A percentile compares a stretch with the other conserved stretches of the same genome.
These are phyloP conservation scores for Acanthamoeba royreba DNA, from an alignment of 208 protist genomes.

Conservation along the genomic window DNA sequence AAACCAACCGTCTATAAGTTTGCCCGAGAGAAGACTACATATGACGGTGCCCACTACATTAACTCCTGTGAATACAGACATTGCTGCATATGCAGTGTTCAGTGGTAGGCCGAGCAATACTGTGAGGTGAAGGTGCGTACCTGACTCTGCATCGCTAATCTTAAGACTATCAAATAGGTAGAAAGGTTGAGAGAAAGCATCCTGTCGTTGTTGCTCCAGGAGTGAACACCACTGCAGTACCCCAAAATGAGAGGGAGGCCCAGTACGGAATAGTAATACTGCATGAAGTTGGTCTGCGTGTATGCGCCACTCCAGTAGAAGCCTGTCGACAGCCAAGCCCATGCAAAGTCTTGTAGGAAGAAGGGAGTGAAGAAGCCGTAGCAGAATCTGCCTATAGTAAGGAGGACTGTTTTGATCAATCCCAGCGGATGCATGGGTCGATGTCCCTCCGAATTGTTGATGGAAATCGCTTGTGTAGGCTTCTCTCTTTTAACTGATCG, in stretches of 20 bases:
- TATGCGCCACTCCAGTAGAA: neutral
- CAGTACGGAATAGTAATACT: neutral
- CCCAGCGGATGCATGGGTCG: neutral
- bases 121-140: neutral
- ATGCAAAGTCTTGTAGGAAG: neutral
- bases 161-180: neutral
- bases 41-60: neutral
- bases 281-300: neutral
- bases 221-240: too few relatives aligned
- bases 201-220: neutral
- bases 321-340: neutral
- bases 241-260: neutral
- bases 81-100: neutral
- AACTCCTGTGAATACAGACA: neutral
- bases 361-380: neutral
- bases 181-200: neutral
- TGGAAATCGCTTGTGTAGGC: neutral
- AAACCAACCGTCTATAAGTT: neutral
- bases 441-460: neutral
- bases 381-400: neutral
- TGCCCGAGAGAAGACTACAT: neutral
- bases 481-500: too few relatives aligned
- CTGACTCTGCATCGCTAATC: neutral
- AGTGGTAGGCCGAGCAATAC: neutral
- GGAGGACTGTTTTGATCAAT: neutral